Evolutionary conservation across 2,329 filamentous ascomycete genomes (phyloP).

Genomic region (Onygenales sp.): DNA sequence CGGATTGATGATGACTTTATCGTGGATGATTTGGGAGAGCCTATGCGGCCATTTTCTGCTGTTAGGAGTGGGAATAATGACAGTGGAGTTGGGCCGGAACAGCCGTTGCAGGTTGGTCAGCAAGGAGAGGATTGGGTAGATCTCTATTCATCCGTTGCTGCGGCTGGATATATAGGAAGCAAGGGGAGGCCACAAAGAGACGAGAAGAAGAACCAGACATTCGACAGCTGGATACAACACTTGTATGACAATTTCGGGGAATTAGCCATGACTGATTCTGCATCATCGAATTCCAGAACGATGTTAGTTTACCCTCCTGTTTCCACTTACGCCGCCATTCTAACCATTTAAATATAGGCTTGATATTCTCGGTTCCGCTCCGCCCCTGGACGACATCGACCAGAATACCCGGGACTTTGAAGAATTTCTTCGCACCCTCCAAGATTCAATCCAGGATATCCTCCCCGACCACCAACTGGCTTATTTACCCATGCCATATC

Average conservation of each 20-base stretch:
- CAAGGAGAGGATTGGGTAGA: not conserved
- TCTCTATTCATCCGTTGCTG: not conserved
- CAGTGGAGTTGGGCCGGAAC: not conserved
- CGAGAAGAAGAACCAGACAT: not conserved
- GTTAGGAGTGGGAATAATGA: not conserved
- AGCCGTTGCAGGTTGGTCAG: not conserved
- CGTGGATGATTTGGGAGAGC: constrained; percentile 27
- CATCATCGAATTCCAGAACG: constrained; percentile 15
- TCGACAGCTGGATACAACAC: not conserved
- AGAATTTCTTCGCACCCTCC: constrained; percentile 15
- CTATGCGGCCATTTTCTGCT: not conserved
- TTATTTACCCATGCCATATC: constrained; percentile 13
- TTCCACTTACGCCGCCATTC: constrained; percentile 3
- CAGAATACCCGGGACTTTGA: constrained; percentile 22
- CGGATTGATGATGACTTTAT: constrained; percentile 20
- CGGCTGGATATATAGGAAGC: not conserved
- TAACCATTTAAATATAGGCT: constrained; percentile 17
- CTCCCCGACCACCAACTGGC: constrained; percentile 9
- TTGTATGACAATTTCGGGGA: not conserved
- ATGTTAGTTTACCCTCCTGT: constrained; percentile 17
- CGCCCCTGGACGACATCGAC: constrained; percentile 27
- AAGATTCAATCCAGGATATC: not conserved
- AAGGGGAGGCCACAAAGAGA: not conserved
- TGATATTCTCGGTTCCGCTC: constrained; percentile 20
- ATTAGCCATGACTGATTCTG: not conserved